Conservation (phyloP, 139 green algal species). For the Coelastrella sp. region DNA sequence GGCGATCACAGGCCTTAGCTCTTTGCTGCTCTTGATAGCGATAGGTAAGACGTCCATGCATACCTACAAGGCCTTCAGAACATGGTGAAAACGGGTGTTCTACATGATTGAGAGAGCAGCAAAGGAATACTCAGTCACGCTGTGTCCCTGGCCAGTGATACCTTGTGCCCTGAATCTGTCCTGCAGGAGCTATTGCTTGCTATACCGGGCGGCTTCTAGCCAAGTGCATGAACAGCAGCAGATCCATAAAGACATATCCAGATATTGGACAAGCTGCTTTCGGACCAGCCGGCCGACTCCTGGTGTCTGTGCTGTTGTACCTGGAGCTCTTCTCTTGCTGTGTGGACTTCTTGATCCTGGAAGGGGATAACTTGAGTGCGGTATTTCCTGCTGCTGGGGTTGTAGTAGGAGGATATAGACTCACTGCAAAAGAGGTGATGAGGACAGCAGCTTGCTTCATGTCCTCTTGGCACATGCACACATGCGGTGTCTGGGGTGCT, state of each 20-base stretch:
- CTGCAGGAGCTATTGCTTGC: slow-evolving; percentile 41
- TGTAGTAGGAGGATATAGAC: not conserved
- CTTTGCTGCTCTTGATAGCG: slow-evolving; percentile 26
- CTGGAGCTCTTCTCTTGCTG: slow-evolving; percentile 58
- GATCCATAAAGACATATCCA: slow-evolving; percentile 51
- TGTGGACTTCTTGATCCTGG: slow-evolving; percentile 60
- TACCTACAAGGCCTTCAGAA: too few relatives aligned
- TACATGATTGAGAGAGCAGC: too few relatives aligned
- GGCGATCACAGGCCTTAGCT: slow-evolving; percentile 32
- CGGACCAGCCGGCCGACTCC: slow-evolving; percentile 39
- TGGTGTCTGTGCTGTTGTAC: slow-evolving; percentile 57
- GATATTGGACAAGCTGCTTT: slow-evolving; percentile 63
- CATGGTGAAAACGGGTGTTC: too few relatives aligned
- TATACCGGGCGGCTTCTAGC: slow-evolving; percentile 43
- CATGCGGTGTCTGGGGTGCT: too few relatives aligned
- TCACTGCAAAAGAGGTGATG: slow-evolving; percentile 41
- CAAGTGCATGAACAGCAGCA: slow-evolving; percentile 35
- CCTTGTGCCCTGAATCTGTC: not conserved
- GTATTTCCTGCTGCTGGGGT: slow-evolving; percentile 37
- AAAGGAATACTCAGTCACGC: too few relatives aligned
- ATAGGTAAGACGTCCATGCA: slow-evolving; percentile 41
- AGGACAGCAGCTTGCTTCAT: too few relatives aligned
- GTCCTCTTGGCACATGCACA: too few relatives aligned
- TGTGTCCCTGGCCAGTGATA: not conserved
- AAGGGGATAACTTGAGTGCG: slow-evolving; percentile 57